Evolutionary conservation across 441 rosid species (phyloP), one percentile per base, ranked within the genome.

Genomic region (Manihot esculenta): DNA sequence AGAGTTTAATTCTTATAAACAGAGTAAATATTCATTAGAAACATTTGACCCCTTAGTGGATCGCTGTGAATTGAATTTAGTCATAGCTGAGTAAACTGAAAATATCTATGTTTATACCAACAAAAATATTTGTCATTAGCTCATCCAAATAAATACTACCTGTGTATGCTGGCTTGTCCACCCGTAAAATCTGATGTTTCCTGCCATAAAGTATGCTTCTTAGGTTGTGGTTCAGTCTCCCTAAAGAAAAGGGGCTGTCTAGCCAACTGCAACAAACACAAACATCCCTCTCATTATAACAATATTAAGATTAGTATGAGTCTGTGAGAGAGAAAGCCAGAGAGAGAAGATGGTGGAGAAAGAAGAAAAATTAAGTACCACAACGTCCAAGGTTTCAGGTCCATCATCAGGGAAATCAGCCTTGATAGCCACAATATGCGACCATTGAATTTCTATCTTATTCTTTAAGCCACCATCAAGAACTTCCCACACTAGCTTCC

Each of bases 361-460:
- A 13, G 49, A 62, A 50, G 27, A 71, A 61, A 53, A 10, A 26
- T 3, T 59, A 33, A 61, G 49, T 83, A 88, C 88, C 88, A 83
- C 86, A 14, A 86, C 82, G 45, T 84, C 84, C 72, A 88, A 78
- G 63, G 82, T 83, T 71, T 74, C 90, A 0, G 80, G 84, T 3
- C 72, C 84, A 64, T 78, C 84, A 0, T 76, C 74, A 33, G 78
- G 70, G 68, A 76, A 84, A 64, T 30, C 80, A 49, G 87, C 91
- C 74, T 82, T 81, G 70, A 88, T 76, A 14, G 80, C 89, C 49
- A 85, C 78, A 27, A 88, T 82, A 74, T 88, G 86, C 0, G 88
- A 85, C 93, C 91, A 88, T 71, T 85, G 91, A 76, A 88, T 84
- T 74, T 88, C 91, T n/a, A 88, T 84, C 79, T 88, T 88, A 60